Percentiles rank a stretch among this genome's conserved stretches.
Conservation (phyloP, 352 stramenopile genomes). For the Phytophthora uliginosa region DNA sequence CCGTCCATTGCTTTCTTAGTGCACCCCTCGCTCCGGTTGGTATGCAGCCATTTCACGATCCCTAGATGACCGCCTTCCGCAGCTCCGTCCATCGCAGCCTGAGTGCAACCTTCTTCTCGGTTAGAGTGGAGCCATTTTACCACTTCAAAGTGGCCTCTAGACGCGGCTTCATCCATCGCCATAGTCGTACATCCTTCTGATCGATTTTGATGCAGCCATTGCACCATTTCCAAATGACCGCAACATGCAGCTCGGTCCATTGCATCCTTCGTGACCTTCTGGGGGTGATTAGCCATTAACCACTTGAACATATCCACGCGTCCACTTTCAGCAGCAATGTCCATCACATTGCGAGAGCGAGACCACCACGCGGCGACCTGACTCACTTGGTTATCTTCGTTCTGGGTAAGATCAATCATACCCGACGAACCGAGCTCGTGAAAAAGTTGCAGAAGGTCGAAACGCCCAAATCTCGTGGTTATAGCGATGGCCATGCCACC, state of each 20-base stretch:
- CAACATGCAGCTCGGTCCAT: background rate
- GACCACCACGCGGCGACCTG: slow-evolving; percentile 9
- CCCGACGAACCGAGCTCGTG: background rate
- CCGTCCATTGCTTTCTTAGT: slow-evolving; percentile 1
- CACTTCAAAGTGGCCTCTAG: background rate
- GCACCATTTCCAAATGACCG: background rate
- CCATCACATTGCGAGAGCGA: slow-evolving; percentile 3
- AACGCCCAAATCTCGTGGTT: background rate
- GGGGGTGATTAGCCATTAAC: background rate
- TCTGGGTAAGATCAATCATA: slow-evolving; percentile 3
- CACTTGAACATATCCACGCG: slow-evolving; percentile 10
- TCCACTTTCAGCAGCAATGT: background rate
- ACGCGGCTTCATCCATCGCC: background rate
- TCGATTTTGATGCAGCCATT: slow-evolving; percentile 1
- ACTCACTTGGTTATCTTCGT: background rate
- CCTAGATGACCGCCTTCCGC: background rate
- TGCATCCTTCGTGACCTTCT: background rate
- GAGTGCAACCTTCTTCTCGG: background rate
- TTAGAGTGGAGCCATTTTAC: background rate
- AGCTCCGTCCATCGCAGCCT: background rate
- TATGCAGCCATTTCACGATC: slow-evolving; percentile 3
- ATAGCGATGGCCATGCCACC: slow-evolving; percentile 2
- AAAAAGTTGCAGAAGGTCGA: slow-evolving; percentile 10
- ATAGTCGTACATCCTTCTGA: background rate
- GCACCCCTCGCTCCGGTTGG: background rate